phyloP scores from a whole-genome alignment of 2,329 filamentous ascomycete species.

The Clonostachys chloroleuca region DNA sequence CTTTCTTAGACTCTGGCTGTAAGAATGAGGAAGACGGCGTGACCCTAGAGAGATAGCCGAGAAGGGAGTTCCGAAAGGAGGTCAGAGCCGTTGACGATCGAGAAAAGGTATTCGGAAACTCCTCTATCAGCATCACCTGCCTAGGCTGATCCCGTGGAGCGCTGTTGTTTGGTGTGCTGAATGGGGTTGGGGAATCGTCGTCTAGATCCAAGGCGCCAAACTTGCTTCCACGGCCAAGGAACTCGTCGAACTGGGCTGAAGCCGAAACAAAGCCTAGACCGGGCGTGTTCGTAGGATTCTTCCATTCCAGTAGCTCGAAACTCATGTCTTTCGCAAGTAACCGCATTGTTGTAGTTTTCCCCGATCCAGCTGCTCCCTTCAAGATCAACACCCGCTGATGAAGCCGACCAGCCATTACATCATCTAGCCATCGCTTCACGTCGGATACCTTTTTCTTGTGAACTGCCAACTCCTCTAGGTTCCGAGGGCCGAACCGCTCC shows the following conservation, averaged over 20 bases:
- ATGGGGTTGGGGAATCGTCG: constrained; percentile 9
- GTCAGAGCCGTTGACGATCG: constrained; percentile 59
- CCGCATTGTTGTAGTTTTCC: constrained; percentile 84
- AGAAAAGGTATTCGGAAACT: constrained; percentile 75
- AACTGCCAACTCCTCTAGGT: constrained; percentile 81
- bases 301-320: constrained; percentile 83
- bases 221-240: constrained; percentile 74
- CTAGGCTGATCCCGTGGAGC: constrained; percentile 12
- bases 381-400: constrained; percentile 75
- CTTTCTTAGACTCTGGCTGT: constrained; percentile 30
- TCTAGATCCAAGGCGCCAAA: constrained; percentile 66
- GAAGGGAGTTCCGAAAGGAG: constrained; percentile 70
- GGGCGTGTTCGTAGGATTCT: constrained; percentile 65
- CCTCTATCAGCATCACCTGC: constrained; percentile 71
- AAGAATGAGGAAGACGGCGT: constrained; percentile 50
- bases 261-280: constrained; percentile 63
- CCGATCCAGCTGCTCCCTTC: constrained; percentile 86
- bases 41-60: constrained; percentile 69
- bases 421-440: constrained; percentile 77
- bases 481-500: constrained; percentile 73
- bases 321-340: constrained; percentile 74
- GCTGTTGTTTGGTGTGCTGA: constrained; percentile 14
- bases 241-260: constrained; percentile 85
- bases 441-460: constrained; percentile 93
- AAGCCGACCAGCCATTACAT: constrained; percentile 61